Base-by-base conservation (phyloP, 495 filamentous ascomycete species). In the Aspergillus carlsbadensis region DNA sequence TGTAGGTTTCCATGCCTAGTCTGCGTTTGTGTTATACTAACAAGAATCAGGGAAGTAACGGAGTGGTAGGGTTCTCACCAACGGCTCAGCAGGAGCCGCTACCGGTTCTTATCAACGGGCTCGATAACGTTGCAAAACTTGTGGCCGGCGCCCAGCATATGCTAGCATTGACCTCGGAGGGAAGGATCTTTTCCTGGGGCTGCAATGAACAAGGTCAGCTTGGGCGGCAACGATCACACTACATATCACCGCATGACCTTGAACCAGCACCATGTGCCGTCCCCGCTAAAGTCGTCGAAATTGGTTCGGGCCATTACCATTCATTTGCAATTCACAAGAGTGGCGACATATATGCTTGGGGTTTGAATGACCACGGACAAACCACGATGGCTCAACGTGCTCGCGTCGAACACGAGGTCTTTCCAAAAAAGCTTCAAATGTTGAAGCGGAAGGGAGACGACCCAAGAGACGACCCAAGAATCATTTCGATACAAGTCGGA, bases 171-270 rank as follows among this genome's bases (percentile, higher is more conserved):
- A 82, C 87, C 63, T 75, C 72, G n/a, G 78, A 82, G 51, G 86
- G 86, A 54, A 79, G 78, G 41, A 80, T 89, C 45, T 87, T 73
- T 54, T 81, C 82, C 43, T 92, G 88, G 88, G 89, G 89, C 46
- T 78, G 79, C 56, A 87, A 87, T 46, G 84, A 91, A 56, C 86
- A 90, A 60, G 78, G 79, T 65, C 89, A 91, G 68, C 85, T 92
- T n/a, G 89, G 85, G 13, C 50, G 59, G 14, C 50, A 50, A 22
- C 59, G 51, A 43, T 6, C 33, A 31, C 18, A 24, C 8, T 41
- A 43, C n/a, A 21, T 41, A n/a, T 10, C 37, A 48, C 33, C 35
- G n/a, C 37, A 62, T 20, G 34, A n/a, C 24, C 58, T 61, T 5
- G 14, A 42, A 3, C 58, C 58, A 5, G 49, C 17, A 4, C 10